Conservation (phyloP, 352 stramenopile genomes). For the Ochromonadaceae sp. region DNA sequence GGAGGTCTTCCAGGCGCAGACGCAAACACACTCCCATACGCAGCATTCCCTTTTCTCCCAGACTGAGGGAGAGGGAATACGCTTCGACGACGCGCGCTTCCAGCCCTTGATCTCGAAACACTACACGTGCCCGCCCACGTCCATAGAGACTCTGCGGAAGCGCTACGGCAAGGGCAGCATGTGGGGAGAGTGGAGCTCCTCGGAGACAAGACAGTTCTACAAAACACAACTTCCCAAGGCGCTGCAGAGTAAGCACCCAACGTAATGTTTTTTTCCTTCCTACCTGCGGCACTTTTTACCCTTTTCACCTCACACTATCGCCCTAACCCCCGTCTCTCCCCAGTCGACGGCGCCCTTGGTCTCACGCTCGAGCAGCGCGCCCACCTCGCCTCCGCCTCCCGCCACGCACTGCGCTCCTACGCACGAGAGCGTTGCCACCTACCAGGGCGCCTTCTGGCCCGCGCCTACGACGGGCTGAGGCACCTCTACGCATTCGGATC, state of each 20-base stretch:
- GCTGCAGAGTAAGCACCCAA: constrained; percentile 32
- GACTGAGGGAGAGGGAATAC: too few relatives aligned
- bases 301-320: too few relatives aligned
- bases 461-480: constrained; percentile 50
- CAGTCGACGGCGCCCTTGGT: constrained; percentile 7
- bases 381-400: constrained; percentile 43
- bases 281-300: constrained; percentile 18
- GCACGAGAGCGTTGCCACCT: constrained; percentile 46
- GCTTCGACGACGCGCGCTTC: too few relatives aligned
- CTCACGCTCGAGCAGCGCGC: constrained; percentile 42
- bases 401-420: constrained; percentile 54
- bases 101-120: not conserved
- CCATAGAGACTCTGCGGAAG: constrained; percentile 38
- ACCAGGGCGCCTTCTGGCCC: constrained; percentile 38
- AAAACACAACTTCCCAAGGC: constrained; percentile 50
- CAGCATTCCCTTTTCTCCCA: too few relatives aligned
- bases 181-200: constrained; percentile 51
- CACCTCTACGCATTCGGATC: constrained; percentile 40
- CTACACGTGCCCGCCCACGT: constrained; percentile 18
- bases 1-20: too few relatives aligned
- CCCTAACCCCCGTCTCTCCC: not conserved
- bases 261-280: too few relatives aligned
- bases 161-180: constrained; percentile 50
- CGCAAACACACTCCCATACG: too few relatives aligned
- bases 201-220: constrained; percentile 46